These are phyloP conservation scores for Cercospora nicotianae DNA, from an alignment of 2,329 filamentous ascomycete species.

Conservation along the genomic window DNA sequence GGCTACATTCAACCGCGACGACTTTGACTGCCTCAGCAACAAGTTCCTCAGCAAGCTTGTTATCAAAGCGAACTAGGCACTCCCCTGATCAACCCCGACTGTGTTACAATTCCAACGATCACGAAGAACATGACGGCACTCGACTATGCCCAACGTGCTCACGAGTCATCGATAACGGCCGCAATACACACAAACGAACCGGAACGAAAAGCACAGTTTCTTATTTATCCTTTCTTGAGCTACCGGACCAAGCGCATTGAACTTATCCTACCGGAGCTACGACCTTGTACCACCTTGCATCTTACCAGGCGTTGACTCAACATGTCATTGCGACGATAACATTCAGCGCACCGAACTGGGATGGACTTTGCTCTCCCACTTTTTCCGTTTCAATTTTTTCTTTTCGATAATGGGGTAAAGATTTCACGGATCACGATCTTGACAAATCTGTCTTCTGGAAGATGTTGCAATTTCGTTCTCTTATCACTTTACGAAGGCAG, in stretches of 20 bases:
- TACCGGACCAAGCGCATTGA: constrained; percentile 1
- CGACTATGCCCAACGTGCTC: constrained; percentile 10
- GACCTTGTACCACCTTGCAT: constrained; percentile 23
- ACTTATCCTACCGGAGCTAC: constrained; percentile 6
- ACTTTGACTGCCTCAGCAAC: constrained; percentile 95
- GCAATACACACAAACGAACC: constrained; percentile 15
- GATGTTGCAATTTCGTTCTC: not conserved
- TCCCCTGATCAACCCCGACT: not conserved
- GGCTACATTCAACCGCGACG: constrained; percentile 81
- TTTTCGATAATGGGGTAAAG: not conserved
- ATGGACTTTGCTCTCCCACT: constrained; percentile 12
- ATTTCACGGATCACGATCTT: not conserved
- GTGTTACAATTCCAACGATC: constrained; percentile 10
- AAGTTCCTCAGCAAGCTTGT: constrained; percentile 97
- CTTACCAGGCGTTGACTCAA: constrained; percentile 20
- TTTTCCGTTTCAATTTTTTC: not conserved
- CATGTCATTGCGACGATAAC: constrained; percentile 23
- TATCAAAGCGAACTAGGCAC: constrained; percentile 79
- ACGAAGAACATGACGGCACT: constrained; percentile 11
- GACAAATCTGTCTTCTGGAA: not conserved
- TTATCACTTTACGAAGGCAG: not conserved
- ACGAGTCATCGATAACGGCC: constrained; percentile 17
- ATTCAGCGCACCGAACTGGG: constrained; percentile 14
- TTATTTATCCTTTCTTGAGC: constrained; percentile 16
- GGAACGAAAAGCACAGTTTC: constrained; percentile 27